phyloP scores from a whole-genome alignment of 768 basidiomycete genomes.

The Gymnopilus dilepis region DNA sequence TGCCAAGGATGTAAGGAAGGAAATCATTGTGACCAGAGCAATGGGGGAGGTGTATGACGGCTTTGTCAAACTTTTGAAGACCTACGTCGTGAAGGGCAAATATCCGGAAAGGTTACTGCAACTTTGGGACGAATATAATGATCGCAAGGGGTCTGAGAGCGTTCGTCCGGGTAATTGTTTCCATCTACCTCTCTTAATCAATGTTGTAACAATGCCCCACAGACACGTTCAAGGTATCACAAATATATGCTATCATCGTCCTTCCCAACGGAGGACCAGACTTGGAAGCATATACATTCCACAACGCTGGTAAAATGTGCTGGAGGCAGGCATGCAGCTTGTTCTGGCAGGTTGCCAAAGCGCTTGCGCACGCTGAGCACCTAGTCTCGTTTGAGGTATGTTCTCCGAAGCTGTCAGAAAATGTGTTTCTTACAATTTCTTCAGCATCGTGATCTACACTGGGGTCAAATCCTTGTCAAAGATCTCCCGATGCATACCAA shows the following conservation, averaged over 20 bases:
- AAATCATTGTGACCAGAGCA: constrained; percentile 75
- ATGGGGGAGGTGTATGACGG: constrained; percentile 80
- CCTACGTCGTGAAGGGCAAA: constrained; percentile 84
- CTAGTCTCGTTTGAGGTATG: constrained; percentile 87
- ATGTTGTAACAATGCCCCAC: constrained; percentile 3
- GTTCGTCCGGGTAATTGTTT: constrained; percentile 73
- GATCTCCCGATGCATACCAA: constrained; percentile 39
- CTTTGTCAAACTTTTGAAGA: constrained; percentile 81
- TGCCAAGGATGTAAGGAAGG: constrained; percentile 77
- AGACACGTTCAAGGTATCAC: constrained; percentile 80
- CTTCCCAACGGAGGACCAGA: constrained; percentile 91
- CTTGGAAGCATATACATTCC: constrained; percentile 83
- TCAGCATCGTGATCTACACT: constrained; percentile 98
- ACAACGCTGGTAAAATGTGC: constrained; percentile 54
- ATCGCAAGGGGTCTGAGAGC: constrained; percentile 79
- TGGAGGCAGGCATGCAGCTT: constrained; percentile 91
- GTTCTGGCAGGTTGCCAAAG: constrained; percentile 87
- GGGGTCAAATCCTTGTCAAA: constrained; percentile 93
- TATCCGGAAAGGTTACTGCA: constrained; percentile 83
- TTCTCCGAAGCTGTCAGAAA: neutral
- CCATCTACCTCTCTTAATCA: constrained; percentile 7
- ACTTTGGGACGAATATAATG: constrained; percentile 87
- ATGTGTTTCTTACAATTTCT: neutral
- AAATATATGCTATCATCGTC: constrained; percentile 89
- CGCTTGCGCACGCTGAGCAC: constrained; percentile 81